These are phyloP conservation scores for Neohortaea acidophila DNA, from an alignment of 495 filamentous ascomycete species.

Conservation along the genomic window DNA sequence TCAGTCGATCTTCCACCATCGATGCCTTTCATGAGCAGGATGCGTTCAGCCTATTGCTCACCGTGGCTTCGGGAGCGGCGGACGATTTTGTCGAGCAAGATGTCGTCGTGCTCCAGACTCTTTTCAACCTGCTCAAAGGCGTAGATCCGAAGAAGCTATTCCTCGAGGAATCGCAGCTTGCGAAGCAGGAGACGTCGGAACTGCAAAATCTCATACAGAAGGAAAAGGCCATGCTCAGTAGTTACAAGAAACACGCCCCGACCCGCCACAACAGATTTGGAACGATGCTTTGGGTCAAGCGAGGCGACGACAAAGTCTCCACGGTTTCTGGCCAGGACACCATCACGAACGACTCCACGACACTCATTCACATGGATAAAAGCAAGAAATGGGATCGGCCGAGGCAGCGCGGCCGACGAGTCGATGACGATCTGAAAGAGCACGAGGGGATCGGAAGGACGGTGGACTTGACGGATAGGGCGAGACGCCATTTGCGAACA, in stretches of 20 bases:
- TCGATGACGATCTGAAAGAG: constrained; percentile 40
- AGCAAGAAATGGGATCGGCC: constrained; percentile 84
- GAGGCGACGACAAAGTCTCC: constrained; percentile 58
- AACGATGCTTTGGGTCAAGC: constrained; percentile 93
- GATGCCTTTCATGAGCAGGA: constrained; percentile 83
- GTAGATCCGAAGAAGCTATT: constrained; percentile 77
- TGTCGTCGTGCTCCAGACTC: constrained; percentile 65
- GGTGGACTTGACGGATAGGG: constrained; percentile 47
- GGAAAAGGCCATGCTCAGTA: constrained; percentile 64
- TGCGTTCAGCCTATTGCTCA: constrained; percentile 68
- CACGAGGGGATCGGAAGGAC: constrained; percentile 54
- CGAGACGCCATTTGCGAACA: constrained; percentile 52
- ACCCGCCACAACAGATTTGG: constrained; percentile 90
- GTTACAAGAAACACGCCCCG: constrained; percentile 63
- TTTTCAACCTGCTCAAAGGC: constrained; percentile 86
- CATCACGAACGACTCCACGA: constrained; percentile 54
- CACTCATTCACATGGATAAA: constrained; percentile 76
- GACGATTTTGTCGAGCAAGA: constrained; percentile 87
- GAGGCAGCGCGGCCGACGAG: constrained; percentile 41
- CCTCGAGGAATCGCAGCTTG: constrained; percentile 56
- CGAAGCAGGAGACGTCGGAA: constrained; percentile 53
- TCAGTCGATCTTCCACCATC: constrained; percentile 73
- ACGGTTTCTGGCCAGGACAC: constrained; percentile 80
- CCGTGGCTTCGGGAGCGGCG: constrained; percentile 75
- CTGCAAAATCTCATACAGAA: constrained; percentile 56